Conservation (phyloP, 345 rosid genomes). For the Sonneratia alba region DNA sequence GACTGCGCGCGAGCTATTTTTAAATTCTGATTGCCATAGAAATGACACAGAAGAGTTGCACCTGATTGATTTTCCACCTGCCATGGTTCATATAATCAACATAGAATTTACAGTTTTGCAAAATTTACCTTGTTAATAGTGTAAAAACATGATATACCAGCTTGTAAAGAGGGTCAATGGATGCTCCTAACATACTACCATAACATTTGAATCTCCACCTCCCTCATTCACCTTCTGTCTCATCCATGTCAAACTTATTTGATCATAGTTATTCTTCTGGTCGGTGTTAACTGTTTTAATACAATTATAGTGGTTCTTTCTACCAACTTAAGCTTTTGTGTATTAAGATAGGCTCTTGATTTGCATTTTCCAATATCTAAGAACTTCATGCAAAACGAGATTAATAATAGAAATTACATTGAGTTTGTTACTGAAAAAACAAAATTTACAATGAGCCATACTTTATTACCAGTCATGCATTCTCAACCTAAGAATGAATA, state of each 20-base stretch:
- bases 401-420: too few relatives aligned
- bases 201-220: neutral
- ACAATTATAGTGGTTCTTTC: neutral
- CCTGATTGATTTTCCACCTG: constrained; percentile 86
- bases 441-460: neutral
- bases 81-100: constrained; percentile 1
- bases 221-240: constrained; percentile 1
- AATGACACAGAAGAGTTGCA: constrained; percentile 53
- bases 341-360: neutral
- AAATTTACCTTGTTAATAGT: neutral
- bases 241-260: neutral
- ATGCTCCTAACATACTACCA: neutral
- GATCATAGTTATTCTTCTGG: neutral
- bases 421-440: neutral
- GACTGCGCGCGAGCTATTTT: constrained; percentile 50
- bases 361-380: neutral
- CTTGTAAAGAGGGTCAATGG: neutral
- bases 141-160: neutral
- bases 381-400: too few relatives aligned
- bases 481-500: neutral
- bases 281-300: neutral
- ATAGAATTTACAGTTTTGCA: neutral
- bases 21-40: constrained; percentile 44
- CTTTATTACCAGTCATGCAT: neutral
- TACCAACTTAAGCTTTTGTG: neutral